These are phyloP conservation scores for Urostyla sp. DNA, from an alignment of 73 alveolate genomes.

Conservation along the genomic window DNA sequence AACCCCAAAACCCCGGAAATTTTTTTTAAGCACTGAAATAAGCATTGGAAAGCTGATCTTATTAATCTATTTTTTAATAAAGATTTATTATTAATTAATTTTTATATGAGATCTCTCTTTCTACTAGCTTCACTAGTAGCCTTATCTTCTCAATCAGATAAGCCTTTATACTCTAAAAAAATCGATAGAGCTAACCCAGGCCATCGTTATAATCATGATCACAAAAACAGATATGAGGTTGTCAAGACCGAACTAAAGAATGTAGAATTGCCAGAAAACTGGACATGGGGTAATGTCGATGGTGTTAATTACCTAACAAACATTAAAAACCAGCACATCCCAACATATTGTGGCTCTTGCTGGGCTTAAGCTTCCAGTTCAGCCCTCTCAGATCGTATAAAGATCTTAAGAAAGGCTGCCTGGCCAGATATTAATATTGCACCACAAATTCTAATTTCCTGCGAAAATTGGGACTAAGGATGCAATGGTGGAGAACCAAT, in stretches of 20 bases:
- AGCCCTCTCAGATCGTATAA: conserved; percentile 92
- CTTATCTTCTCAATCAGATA: too few relatives aligned
- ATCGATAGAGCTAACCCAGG: too few relatives aligned
- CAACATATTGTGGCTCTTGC: conserved; percentile 96
- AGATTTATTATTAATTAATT: too few relatives aligned
- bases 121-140: too few relatives aligned
- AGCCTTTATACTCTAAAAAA: too few relatives aligned
- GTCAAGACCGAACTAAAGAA: not conserved
- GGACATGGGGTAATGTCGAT: conserved; percentile 82
- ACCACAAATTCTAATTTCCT: conserved; percentile 86
- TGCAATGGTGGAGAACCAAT: conserved; percentile 89
- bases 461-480: conserved; percentile 80
- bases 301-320: conserved; percentile 88
- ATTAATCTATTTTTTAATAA: too few relatives aligned
- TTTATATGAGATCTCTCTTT: too few relatives aligned
- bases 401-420: conserved; percentile 88
- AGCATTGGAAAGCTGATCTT: too few relatives aligned
- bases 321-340: conserved; percentile 88
- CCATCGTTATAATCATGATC: too few relatives aligned
- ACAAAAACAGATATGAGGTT: too few relatives aligned
- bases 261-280: conserved; percentile 57
- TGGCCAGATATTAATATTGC: conserved; percentile 88
- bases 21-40: too few relatives aligned
- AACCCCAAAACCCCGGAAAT: too few relatives aligned
- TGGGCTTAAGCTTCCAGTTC: conserved; percentile 94